These are phyloP conservation scores for Didymosphaeria variabile DNA, from an alignment of 2,329 filamentous ascomycete genomes.

Conservation along the genomic window DNA sequence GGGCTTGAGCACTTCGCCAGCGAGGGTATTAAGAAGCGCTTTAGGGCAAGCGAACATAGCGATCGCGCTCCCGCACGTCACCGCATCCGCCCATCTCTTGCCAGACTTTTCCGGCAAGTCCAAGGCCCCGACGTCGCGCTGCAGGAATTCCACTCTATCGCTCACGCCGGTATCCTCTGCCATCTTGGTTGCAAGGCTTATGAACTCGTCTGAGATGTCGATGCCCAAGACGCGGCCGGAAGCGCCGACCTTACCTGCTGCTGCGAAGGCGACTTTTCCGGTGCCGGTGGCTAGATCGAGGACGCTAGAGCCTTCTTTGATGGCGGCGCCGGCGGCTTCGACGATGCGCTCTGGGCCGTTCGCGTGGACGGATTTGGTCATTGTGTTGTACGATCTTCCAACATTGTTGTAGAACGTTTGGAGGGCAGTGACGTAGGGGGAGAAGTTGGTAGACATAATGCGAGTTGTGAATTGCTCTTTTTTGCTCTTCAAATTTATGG, in stretches of 20 bases:
- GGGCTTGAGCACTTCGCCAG: conserved; percentile 10
- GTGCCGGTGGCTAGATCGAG: conserved; percentile 18
- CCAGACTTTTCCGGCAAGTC: conserved; percentile 2
- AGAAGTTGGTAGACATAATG: conserved; percentile 7
- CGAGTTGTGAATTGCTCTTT: neutral
- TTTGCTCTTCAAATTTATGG: neutral
- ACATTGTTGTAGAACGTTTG: conserved; percentile 17
- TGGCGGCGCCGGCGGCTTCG: conserved; percentile 8
- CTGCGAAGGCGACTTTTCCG: conserved; percentile 15
- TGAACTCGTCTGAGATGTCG: conserved; percentile 13
- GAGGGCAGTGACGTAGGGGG: conserved; percentile 15
- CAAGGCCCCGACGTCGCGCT: conserved; percentile 1
- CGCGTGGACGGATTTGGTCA: conserved; percentile 2
- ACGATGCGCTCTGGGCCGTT: conserved; percentile 9
- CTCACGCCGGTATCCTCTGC: neutral
- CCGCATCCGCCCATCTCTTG: conserved; percentile 8
- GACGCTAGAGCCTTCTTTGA: conserved; percentile 8
- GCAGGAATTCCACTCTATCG: conserved; percentile 3
- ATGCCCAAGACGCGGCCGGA: conserved; percentile 12
- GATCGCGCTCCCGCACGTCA: conserved; percentile 18
- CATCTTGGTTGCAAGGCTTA: neutral
- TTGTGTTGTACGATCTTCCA: conserved; percentile 10
- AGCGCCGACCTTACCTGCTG: conserved; percentile 4
- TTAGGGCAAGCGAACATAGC: conserved; percentile 3
- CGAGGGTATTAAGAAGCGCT: neutral